These are phyloP conservation scores for Fistulifera solaris DNA, from an alignment of 108 stramenopile species.

Conservation along the genomic window DNA sequence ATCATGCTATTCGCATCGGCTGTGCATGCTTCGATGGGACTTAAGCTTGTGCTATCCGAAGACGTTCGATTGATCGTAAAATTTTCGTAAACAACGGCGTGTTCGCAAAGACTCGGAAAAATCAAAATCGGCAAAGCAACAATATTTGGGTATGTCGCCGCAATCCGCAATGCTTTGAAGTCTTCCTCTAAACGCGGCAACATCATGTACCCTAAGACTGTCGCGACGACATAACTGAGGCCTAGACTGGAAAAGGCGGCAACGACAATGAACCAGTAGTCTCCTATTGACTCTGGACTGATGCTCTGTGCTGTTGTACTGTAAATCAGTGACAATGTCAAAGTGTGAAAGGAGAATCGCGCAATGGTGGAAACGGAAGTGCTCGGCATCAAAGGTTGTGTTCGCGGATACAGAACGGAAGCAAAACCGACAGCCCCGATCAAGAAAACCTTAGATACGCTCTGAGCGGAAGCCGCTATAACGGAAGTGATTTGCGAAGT, in stretches of 20 bases:
- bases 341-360: conserved; percentile 48
- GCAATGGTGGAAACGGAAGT: conserved; percentile 32
- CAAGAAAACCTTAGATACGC: conserved; percentile 59
- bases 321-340: conserved; percentile 57
- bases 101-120: conserved; percentile 71
- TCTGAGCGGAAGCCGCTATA: conserved; percentile 44
- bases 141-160: conserved; percentile 66
- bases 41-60: conserved; percentile 1
- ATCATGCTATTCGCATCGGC: conserved; percentile 54
- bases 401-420: conserved; percentile 36
- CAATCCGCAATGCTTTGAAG: conserved; percentile 51
- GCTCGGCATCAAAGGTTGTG: conserved; percentile 43
- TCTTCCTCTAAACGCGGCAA: conserved; percentile 14
- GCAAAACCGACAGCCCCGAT: conserved; percentile 53
- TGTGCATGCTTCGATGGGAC: conserved; percentile 21
- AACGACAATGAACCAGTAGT: conserved; percentile 56
- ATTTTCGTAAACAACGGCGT: conserved; percentile 44
- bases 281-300: conserved; percentile 34
- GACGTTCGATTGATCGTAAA: conserved; percentile 10
- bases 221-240: conserved; percentile 43
- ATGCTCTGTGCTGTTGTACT: conserved; percentile 41
- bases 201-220: conserved; percentile 27
- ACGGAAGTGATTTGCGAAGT: conserved; percentile 21
- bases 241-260: conserved; percentile 35
- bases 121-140: conserved; percentile 64